Evolutionary conservation across 495 filamentous ascomycete species (phyloP).

Genomic region (Elasticomyces elasticus): DNA sequence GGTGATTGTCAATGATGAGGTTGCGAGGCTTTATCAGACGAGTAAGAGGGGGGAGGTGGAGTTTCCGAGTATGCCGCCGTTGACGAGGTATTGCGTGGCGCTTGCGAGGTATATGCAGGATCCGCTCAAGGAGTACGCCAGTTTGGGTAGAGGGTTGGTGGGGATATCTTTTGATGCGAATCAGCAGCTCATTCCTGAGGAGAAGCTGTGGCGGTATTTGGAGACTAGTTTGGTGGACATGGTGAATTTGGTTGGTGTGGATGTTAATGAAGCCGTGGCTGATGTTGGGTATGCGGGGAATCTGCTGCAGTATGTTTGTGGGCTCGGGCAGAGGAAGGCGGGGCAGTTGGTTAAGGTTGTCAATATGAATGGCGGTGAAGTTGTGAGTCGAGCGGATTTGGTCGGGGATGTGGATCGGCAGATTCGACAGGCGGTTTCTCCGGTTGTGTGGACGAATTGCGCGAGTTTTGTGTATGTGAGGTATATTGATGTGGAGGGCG

Average conservation of each 20-base stretch:
- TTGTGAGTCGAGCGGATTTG: conserved; percentile 72
- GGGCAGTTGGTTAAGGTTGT: conserved; percentile 79
- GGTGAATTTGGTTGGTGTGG: conserved; percentile 91
- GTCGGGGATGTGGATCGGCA: conserved; percentile 74
- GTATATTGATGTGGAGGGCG: conserved; percentile 63
- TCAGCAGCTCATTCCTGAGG: conserved; percentile 76
- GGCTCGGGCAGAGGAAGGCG: conserved; percentile 87
- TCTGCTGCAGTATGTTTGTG: conserved; percentile 82
- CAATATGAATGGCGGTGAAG: conserved; percentile 73
- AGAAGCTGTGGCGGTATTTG: conserved; percentile 72
- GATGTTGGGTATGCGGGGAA: conserved; percentile 73
- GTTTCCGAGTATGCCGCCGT: conserved; percentile 62
- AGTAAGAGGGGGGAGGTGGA: conserved; percentile 72
- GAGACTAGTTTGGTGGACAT: conserved; percentile 95
- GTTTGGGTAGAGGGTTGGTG: conserved; percentile 74
- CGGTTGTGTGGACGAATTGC: conserved; percentile 88
- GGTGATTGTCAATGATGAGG: conserved; percentile 88
- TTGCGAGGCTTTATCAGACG: conserved; percentile 85
- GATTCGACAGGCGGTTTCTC: conserved; percentile 67
- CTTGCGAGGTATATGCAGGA: conserved; percentile 85
- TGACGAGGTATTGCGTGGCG: conserved; percentile 80
- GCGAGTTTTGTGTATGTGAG: conserved; percentile 89
- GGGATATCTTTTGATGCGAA: conserved; percentile 81
- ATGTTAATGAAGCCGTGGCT: conserved; percentile 80
- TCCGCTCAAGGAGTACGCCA: conserved; percentile 90